Evolutionary conservation across 2,329 filamentous ascomycete genomes (phyloP).

Genomic region (Emmonsia crescens): DNA sequence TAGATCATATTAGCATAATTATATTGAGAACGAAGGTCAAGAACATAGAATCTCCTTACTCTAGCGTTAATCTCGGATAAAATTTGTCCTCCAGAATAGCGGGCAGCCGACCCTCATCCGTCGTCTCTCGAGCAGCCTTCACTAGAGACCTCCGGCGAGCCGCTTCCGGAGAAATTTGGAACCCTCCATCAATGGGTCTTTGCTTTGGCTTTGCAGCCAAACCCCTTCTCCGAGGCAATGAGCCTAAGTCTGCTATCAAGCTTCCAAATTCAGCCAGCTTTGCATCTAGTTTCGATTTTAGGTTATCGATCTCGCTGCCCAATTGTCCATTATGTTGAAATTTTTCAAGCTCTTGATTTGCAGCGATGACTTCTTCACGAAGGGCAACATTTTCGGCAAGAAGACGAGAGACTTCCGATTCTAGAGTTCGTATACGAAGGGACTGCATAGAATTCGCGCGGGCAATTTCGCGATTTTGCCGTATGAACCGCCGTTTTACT

Average conservation of each 20-base stretch:
- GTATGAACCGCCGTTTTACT: conserved; percentile 55
- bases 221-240: conserved; percentile 24
- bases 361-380: conserved; percentile 46
- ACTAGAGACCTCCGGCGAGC: conserved; percentile 10
- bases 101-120: conserved; percentile 37
- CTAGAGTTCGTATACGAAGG: conserved; percentile 51
- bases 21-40: neutral
- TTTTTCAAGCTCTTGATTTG: conserved; percentile 45
- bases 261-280: conserved; percentile 47
- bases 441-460: conserved; percentile 54
- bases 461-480: conserved; percentile 57
- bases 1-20: conserved; percentile 7
- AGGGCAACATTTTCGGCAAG: conserved; percentile 51
- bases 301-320: conserved; percentile 37
- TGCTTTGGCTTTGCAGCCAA: neutral
- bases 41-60: conserved; percentile 31
- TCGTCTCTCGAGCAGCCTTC: conserved; percentile 8
- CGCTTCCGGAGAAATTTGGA: conserved; percentile 5
- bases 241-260: conserved; percentile 45
- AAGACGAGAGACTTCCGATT: conserved; percentile 50
- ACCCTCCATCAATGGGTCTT: neutral
- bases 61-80: conserved; percentile 46
- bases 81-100: conserved; percentile 50
- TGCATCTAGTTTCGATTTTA: conserved; percentile 45
- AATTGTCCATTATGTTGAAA: conserved; percentile 35